A percentile compares a stretch with the other conserved stretches of the same genome.
Evolutionary conservation across 441 rosid genomes (phyloP).

Genomic region (Erodium trifolium): DNA sequence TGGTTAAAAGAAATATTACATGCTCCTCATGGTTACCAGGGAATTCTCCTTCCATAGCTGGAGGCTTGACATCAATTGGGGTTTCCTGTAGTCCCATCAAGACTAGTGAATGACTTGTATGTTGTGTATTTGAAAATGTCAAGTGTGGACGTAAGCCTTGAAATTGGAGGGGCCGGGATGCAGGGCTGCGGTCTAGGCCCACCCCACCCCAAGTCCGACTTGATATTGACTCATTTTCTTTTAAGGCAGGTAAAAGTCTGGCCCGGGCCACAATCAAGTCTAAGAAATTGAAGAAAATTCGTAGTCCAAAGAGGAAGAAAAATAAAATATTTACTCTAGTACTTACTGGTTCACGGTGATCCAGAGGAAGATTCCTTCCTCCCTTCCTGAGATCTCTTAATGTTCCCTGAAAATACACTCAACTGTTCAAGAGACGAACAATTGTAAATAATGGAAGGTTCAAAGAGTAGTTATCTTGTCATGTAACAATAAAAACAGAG

Average conservation of each 20-base stretch:
- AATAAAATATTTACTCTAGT: constrained; percentile 6
- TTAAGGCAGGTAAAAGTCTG: too few relatives aligned
- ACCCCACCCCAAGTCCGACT: too few relatives aligned
- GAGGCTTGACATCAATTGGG: constrained; percentile 47
- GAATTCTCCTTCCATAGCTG: constrained; percentile 37
- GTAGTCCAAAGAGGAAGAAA: neutral
- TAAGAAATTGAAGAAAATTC: too few relatives aligned
- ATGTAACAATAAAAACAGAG: neutral
- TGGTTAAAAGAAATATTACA: constrained; percentile 26
- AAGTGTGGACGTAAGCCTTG: too few relatives aligned
- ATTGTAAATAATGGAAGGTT: neutral
- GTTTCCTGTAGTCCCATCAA: constrained; percentile 40
- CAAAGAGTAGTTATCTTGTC: neutral
- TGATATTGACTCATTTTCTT: too few relatives aligned
- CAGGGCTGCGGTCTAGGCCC: too few relatives aligned
- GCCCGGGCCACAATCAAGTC: too few relatives aligned
- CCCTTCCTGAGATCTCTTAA: constrained; percentile 66
- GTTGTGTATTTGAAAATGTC: too few relatives aligned
- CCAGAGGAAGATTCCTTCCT: constrained; percentile 40
- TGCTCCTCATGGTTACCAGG: constrained; percentile 34
- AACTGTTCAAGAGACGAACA: constrained; percentile 4
- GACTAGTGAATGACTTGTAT: constrained; percentile 12
- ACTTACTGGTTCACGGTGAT: constrained; percentile 50
- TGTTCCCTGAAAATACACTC: constrained; percentile 47
- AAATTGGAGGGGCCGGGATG: too few relatives aligned